Evolutionary conservation across 2,329 filamentous ascomycete genomes (phyloP), one percentile per base, ranked within the genome.

Genomic region (Penicillium sp.): DNA sequence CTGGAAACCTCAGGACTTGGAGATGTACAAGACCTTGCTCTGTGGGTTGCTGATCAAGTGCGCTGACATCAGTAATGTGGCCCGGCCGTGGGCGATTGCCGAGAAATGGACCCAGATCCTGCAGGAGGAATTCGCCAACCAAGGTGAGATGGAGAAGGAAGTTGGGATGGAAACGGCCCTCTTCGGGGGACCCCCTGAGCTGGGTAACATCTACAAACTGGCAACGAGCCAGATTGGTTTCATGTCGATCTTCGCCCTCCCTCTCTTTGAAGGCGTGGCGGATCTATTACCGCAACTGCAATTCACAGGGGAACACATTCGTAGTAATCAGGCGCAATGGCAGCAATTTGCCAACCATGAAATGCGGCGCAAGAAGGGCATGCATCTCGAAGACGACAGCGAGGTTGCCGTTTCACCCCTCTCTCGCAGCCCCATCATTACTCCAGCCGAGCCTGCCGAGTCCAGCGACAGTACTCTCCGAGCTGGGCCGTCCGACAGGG

Each of bases 11-110:
- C 86, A 90, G 56, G 79, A 85, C 57, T 66, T 85, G 9, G 84
- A 93, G 51, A 85, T 90, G 57, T 81, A 90, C 57, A 86, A 85
- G 57, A 83, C 87, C 8, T 72, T 97, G 40, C 76, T 86, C n/a
- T 97, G 93, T 69, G 90, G 90, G 11, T 73, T 98, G 48, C 74
- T 98, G 50, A 96, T 98, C 72, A 98, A 98, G 68, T 97, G 93
- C 66, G 93, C 93, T 35, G 93, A 98, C 68, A 97, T 98, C 64
- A 96, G 91, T 73, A 98, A 98, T 66, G 93, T 97, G 67, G 90
- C 90, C 46, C 84, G 93, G 48, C 85, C 83, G 48, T 90, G 93
- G 66, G 79, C 85, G 48, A 82, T 90, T 26, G 93, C 93, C 24
- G 76, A 88, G 38, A 79, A 85, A 65, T 98, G 93, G 93, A 95